A percentile compares a stretch with the other conserved stretches of the same genome.
Evolutionary conservation across 1,139 yeast genomes (phyloP).

Genomic region (Yamadazyma triangularis): DNA sequence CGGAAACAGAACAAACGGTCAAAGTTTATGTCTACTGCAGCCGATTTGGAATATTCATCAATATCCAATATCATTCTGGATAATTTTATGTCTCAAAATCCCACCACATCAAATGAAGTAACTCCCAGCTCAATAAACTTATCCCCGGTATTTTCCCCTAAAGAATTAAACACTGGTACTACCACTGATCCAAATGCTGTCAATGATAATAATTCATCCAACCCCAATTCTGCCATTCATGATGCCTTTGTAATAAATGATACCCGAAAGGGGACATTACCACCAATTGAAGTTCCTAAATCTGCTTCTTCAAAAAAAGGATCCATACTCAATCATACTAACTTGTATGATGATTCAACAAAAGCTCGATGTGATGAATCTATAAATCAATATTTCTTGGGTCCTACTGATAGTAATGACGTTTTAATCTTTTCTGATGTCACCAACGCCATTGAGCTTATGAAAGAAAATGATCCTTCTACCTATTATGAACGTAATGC

Average conservation of each 20-base stretch:
- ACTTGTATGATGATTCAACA: conserved; percentile 9
- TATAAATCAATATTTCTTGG: conserved; percentile 59
- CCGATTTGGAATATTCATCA: conserved; percentile 74
- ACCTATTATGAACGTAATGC: conserved; percentile 37
- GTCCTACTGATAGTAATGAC: conserved; percentile 27
- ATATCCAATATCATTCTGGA: conserved; percentile 69
- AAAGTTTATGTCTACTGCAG: conserved; percentile 67
- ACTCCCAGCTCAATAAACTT: conserved; percentile 35
- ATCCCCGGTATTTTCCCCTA: conserved; percentile 40
- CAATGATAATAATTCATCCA: conserved; percentile 6
- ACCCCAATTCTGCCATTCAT: conserved; percentile 14
- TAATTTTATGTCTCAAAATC: conserved; percentile 21
- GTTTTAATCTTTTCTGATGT: conserved; percentile 51
- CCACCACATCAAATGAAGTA: conserved; percentile 34
- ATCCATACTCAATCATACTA: conserved; percentile 3
- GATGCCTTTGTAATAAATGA: conserved; percentile 11
- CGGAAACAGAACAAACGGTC: conserved; percentile 17
- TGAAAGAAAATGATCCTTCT: conserved; percentile 37
- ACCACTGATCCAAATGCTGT: background rate
- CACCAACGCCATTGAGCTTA: conserved; percentile 42
- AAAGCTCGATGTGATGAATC: conserved; percentile 33
- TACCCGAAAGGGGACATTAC: background rate
- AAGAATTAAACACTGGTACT: conserved; percentile 4
- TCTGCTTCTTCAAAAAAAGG: background rate
- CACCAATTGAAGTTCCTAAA: background rate